Evolutionary conservation across 441 rosid genomes (phyloP).

Genomic region (Euphorbia schlechtendalii): DNA sequence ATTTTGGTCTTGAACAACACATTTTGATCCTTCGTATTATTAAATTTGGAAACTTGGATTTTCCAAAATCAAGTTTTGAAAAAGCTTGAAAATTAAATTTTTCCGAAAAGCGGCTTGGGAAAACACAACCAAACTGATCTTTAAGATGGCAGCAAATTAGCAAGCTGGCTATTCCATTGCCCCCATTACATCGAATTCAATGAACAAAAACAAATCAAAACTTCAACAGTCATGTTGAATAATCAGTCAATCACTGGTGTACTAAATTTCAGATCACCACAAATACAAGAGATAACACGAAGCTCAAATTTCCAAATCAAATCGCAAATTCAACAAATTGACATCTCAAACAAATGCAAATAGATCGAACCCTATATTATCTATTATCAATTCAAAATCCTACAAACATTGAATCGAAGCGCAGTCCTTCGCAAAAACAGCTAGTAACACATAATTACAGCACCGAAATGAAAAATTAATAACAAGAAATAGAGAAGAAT

Average conservation of each 20-base stretch:
- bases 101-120: no score
- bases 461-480: not conserved
- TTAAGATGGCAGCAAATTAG: conserved; percentile 13
- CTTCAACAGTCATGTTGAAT: not conserved
- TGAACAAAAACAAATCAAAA: conserved; percentile 19
- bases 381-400: conserved; percentile 21
- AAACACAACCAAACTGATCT: no score
- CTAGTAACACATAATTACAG: conserved; percentile 8
- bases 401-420: conserved; percentile 12
- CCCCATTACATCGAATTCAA: no score
- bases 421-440: conserved; percentile 3
- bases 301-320: conserved; percentile 20
- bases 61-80: no score
- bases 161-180: conserved; percentile 5
- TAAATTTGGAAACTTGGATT: no score
- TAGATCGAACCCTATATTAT: conserved; percentile 32
- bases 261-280: conserved; percentile 19
- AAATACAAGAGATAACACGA: conserved; percentile 5
- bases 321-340: conserved; percentile 19
- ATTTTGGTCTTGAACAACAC: no score
- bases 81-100: no score
- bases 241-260: conserved; percentile 9
- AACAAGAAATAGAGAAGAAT: conserved; percentile 8
- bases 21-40: no score
- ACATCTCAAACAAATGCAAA: conserved; percentile 27